A percentile compares a stretch with the other conserved stretches of the same genome.
These are phyloP conservation scores for Tinospora cordifolia DNA, from an alignment of 164 flowering plant species.

Conservation along the genomic window DNA sequence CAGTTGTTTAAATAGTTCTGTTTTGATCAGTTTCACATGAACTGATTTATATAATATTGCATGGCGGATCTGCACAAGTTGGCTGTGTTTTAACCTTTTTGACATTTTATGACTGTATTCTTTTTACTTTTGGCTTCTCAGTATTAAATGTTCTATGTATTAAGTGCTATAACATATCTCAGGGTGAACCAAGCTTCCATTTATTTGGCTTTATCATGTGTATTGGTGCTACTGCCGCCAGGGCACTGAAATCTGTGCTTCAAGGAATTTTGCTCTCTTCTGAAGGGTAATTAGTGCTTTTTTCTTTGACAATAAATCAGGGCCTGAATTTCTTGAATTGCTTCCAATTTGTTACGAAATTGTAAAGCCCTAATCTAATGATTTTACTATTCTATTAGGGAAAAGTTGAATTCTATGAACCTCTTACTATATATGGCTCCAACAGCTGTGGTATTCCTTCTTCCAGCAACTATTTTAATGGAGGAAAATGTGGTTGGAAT, in stretches of 20 bases:
- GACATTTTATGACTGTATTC: no score
- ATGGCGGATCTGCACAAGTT: neutral
- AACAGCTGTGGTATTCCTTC: constrained; percentile 46
- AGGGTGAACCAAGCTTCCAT: constrained; percentile 68
- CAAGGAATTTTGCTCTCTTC: constrained; percentile 50
- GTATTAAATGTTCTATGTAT: neutral
- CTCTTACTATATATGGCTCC: constrained; percentile 67
- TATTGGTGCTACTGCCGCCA: constrained; percentile 49
- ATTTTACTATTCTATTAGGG: constrained; percentile 31
- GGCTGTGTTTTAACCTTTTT: neutral
- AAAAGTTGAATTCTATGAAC: constrained; percentile 64
- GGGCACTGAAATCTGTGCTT: constrained; percentile 56
- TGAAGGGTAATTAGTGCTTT: constrained; percentile 41
- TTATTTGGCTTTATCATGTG: constrained; percentile 60
- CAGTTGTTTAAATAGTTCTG: neutral
- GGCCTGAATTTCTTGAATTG: neutral
- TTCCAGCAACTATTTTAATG: constrained; percentile 54
- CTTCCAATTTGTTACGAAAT: neutral
- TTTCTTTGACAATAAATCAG: neutral
- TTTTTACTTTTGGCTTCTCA: no score
- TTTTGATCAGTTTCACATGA: neutral
- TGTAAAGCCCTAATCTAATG: constrained; percentile 4
- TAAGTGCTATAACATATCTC: constrained; percentile 8
- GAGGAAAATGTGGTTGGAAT: constrained; percentile 48
- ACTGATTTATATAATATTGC: neutral